Conservation (phyloP, 495 filamentous ascomycete species). For the Neurospora sp. region DNA sequence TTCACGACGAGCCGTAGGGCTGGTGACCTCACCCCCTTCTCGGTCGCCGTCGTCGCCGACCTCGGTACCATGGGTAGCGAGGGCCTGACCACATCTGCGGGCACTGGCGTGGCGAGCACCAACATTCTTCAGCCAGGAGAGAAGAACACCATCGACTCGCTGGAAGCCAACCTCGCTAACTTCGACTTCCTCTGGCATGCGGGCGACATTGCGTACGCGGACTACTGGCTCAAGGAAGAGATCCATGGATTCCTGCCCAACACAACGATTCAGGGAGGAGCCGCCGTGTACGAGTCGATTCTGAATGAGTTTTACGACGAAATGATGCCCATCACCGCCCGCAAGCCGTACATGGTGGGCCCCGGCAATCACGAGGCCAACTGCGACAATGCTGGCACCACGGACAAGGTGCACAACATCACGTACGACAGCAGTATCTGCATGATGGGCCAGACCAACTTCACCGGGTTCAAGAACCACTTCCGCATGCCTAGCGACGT, state of each 20-base stretch:
- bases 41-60: conserved; percentile 41
- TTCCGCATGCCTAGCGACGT: conserved; percentile 42
- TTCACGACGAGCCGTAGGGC: conserved; percentile 19
- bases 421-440: conserved; percentile 23
- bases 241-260: conserved; percentile 25
- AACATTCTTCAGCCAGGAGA: conserved; percentile 22
- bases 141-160: conserved; percentile 27
- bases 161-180: conserved; percentile 7
- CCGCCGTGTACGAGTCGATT: conserved; percentile 39
- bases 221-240: conserved; percentile 40
- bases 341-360: conserved; percentile 45
- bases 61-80: conserved; percentile 35
- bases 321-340: conserved; percentile 32
- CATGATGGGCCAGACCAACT: conserved; percentile 44
- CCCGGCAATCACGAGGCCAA: conserved; percentile 41
- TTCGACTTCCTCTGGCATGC: conserved; percentile 29
- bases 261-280: background rate
- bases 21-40: conserved; percentile 38
- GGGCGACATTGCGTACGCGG: conserved; percentile 44
- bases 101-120: conserved; percentile 13
- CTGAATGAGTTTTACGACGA: conserved; percentile 47
- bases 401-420: background rate
- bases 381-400: conserved; percentile 26
- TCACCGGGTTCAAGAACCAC: conserved; percentile 42
- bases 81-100: conserved; percentile 19